Evolutionary conservation across 108 stramenopile genomes (phyloP).

Genomic region (Skeletonema tropicum): DNA sequence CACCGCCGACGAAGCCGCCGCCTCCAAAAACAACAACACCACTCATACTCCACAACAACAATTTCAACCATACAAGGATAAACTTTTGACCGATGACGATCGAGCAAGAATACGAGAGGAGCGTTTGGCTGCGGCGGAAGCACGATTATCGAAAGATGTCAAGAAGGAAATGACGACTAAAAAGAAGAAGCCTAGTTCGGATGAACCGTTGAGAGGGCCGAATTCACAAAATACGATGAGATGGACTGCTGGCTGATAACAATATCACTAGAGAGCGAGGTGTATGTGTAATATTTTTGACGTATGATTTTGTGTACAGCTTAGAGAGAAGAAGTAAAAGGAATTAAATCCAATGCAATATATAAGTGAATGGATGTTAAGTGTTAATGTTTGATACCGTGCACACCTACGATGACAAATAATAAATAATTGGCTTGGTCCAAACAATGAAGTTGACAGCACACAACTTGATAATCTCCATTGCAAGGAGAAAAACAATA

Average conservation of each 20-base stretch:
- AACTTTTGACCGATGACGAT: slow-evolving; percentile 34
- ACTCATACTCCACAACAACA: slow-evolving; percentile 1
- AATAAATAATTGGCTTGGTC: slow-evolving; percentile 21
- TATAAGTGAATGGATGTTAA: background rate
- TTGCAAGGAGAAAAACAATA: slow-evolving; percentile 32
- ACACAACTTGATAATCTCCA: slow-evolving; percentile 39
- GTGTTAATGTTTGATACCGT: background rate
- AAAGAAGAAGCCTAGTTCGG: slow-evolving; percentile 24
- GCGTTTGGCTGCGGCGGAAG: slow-evolving; percentile 40
- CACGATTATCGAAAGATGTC: slow-evolving; percentile 39
- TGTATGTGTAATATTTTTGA: too few relatives aligned
- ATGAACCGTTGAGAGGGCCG: slow-evolving; percentile 45
- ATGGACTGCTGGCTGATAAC: slow-evolving; percentile 48
- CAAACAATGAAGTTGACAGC: slow-evolving; percentile 42
- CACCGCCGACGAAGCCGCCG: slow-evolving; percentile 46
- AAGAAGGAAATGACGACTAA: slow-evolving; percentile 43
- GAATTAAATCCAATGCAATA: background rate
- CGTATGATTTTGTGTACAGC: background rate
- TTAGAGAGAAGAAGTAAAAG: background rate
- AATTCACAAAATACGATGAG: slow-evolving; percentile 43
- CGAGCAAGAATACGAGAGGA: slow-evolving; percentile 44
- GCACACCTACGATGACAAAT: too few relatives aligned
- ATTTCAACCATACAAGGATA: slow-evolving; percentile 36
- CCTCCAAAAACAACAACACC: slow-evolving; percentile 7
- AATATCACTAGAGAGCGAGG: background rate